These are phyloP conservation scores for Didymella segeticola DNA, from an alignment of 2,329 filamentous ascomycete species.

Conservation along the genomic window DNA sequence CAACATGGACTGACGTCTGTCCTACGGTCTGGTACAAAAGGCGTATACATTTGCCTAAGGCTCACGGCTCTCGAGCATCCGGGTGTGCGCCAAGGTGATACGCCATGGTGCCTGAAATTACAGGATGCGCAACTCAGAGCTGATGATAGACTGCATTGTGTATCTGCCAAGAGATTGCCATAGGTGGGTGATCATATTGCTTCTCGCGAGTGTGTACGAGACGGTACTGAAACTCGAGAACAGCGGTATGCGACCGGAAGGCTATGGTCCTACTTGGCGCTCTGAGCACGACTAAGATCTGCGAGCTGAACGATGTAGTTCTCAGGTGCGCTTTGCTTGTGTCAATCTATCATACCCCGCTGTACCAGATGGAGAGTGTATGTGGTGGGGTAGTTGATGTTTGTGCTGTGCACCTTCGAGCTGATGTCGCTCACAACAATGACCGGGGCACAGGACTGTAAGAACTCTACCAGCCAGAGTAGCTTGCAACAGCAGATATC, in stretches of 20 bases:
- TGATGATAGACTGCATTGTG: not conserved
- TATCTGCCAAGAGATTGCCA: constrained; percentile 3
- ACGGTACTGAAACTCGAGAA: constrained; percentile 15
- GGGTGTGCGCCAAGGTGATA: constrained; percentile 5
- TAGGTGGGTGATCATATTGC: constrained; percentile 1
- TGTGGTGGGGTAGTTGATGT: not conserved
- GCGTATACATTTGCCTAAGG: constrained; percentile 9
- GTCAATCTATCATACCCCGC: not conserved
- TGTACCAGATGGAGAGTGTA: not conserved
- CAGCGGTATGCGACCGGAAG: not conserved
- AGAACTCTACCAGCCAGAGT: not conserved
- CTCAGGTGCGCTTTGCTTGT: too few relatives aligned
- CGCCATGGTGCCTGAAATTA: constrained; percentile 5
- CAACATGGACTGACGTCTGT: constrained; percentile 1
- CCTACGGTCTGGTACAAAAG: not conserved
- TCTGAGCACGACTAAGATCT: too few relatives aligned
- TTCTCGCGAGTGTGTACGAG: constrained; percentile 1
- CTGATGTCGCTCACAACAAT: not conserved
- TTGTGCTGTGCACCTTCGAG: not conserved
- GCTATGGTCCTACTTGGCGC: not conserved
- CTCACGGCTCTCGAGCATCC: constrained; percentile 12
- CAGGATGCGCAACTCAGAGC: not conserved
- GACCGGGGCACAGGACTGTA: not conserved
- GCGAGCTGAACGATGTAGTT: not conserved
- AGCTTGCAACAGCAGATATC: not conserved